Percentiles rank a stretch among this genome's conserved stretches.
These are phyloP conservation scores for Solanum pimpinellifolium DNA, from an alignment of 257 asterid genomes.

Conservation along the genomic window DNA sequence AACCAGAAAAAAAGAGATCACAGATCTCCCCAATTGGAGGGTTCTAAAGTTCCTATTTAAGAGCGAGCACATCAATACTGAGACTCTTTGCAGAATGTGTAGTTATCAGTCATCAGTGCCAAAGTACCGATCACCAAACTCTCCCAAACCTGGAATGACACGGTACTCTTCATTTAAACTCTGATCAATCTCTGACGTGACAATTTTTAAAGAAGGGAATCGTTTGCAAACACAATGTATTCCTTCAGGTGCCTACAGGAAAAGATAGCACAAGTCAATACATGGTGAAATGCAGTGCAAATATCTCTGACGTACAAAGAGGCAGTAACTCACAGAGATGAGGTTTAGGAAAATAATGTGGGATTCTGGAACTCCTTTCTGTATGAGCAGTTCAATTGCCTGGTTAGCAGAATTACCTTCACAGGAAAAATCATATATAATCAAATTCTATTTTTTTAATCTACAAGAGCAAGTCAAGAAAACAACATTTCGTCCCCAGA, in stretches of 20 bases:
- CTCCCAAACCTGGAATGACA: slow-evolving; percentile 94
- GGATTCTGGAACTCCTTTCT: slow-evolving; percentile 97
- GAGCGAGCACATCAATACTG: slow-evolving; percentile 7
- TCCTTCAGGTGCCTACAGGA: slow-evolving; percentile 84
- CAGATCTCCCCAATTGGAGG: background rate
- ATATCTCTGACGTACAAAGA: background rate
- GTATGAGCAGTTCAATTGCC: slow-evolving; percentile 87
- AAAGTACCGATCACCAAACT: slow-evolving; percentile 95
- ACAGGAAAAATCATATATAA: background rate
- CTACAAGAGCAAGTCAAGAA: background rate
- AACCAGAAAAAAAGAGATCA: background rate
- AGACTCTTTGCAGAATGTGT: background rate
- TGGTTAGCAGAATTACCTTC: slow-evolving; percentile 98
- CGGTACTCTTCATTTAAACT: slow-evolving; percentile 53
- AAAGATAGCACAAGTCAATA: background rate
- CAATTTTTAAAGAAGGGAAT: slow-evolving; percentile 78
- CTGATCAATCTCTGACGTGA: slow-evolving; percentile 86
- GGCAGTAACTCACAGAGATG: slow-evolving; percentile 63
- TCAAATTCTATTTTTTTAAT: background rate
- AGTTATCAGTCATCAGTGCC: slow-evolving; percentile 66
- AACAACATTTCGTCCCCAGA: background rate
- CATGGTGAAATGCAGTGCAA: background rate
- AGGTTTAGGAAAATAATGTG: slow-evolving; percentile 94
- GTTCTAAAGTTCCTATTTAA: slow-evolving; percentile 11
- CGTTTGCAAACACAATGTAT: slow-evolving; percentile 83